These are phyloP conservation scores for Halenospora varia DNA, from an alignment of 495 filamentous ascomycete genomes.

Conservation along the genomic window DNA sequence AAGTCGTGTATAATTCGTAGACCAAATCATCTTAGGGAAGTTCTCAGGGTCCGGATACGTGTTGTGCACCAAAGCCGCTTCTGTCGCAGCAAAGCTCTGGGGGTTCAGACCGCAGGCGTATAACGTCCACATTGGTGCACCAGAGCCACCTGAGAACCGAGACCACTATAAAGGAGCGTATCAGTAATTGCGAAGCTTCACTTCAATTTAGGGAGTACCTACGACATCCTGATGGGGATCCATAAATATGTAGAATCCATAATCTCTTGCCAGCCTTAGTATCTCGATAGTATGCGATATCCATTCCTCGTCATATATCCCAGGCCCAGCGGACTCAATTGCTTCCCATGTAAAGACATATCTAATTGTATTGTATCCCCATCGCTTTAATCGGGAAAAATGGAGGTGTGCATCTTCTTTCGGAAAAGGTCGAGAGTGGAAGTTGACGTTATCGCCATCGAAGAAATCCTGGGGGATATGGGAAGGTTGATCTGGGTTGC, in stretches of 20 bases:
- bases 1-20: slow-evolving; percentile 89
- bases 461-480: slow-evolving; percentile 79
- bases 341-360: slow-evolving; percentile 99
- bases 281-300: slow-evolving; percentile 84
- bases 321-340: slow-evolving; percentile 93
- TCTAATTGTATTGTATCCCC: slow-evolving; percentile 91
- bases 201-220: neutral
- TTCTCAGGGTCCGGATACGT: slow-evolving; percentile 80
- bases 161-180: slow-evolving; percentile 59
- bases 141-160: slow-evolving; percentile 86
- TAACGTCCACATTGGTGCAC: slow-evolving; percentile 95
- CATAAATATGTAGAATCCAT: slow-evolving; percentile 96
- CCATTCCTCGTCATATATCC: slow-evolving; percentile 92
- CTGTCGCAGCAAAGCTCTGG: slow-evolving; percentile 73
- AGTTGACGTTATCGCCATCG: slow-evolving; percentile 88
- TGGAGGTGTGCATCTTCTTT: slow-evolving; percentile 80
- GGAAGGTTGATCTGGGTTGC: slow-evolving; percentile 73
- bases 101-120: slow-evolving; percentile 93
- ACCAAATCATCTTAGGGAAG: slow-evolving; percentile 99
- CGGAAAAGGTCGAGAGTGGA: slow-evolving; percentile 79
- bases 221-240: slow-evolving; percentile 52
- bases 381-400: slow-evolving; percentile 80
- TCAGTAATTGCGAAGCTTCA: slow-evolving; percentile 21
- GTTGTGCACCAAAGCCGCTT: slow-evolving; percentile 93
- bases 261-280: slow-evolving; percentile 76